These are phyloP conservation scores for Vickermania ingenoplastis DNA, from an alignment of 208 protist genomes.

Conservation along the genomic window DNA sequence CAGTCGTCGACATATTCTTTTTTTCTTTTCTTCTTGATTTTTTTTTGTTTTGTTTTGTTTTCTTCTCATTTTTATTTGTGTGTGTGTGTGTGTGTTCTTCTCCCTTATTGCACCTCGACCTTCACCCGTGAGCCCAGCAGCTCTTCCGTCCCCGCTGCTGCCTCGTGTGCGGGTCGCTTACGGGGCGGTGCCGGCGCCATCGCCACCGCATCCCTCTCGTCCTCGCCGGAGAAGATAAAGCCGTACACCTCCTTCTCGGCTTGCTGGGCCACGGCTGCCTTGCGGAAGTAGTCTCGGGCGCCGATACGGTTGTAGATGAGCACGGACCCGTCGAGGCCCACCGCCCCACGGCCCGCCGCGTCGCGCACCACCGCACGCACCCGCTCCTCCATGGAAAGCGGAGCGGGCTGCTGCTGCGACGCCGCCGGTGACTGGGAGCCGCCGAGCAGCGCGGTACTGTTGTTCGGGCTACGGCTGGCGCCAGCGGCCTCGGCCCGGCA, in stretches of 20 bases:
- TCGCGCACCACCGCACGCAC: not conserved
- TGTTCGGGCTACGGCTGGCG: too few relatives aligned
- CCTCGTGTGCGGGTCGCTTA: conserved; percentile 1
- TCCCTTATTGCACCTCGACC: not conserved
- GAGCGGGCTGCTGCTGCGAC: not conserved
- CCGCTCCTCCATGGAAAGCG: not conserved
- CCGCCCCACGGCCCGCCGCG: conserved; percentile 7
- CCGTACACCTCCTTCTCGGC: conserved; percentile 49
- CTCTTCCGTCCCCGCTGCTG: conserved; percentile 12
- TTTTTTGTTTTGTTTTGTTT: conserved; percentile 6
- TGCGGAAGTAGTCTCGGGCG: conserved; percentile 43
- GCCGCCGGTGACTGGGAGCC: not conserved
- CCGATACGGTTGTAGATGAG: conserved; percentile 59
- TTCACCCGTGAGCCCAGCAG: not conserved
- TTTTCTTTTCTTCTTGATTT: conserved; percentile 6
- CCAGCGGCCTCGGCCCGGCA: not conserved
- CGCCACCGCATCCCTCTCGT: not conserved
- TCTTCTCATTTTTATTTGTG: conserved; percentile 6
- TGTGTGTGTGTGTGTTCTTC: conserved; percentile 6
- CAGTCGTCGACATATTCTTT: too few relatives aligned
- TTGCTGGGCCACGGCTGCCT: conserved; percentile 38
- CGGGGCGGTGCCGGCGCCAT: conserved; percentile 1
- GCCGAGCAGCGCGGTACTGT: not conserved
- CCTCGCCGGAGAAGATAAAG: conserved; percentile 34
- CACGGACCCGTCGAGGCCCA: conserved; percentile 41